Evolutionary conservation across 2,329 filamentous ascomycete species (phyloP).

Genomic region (Hypoxylon sp.): DNA sequence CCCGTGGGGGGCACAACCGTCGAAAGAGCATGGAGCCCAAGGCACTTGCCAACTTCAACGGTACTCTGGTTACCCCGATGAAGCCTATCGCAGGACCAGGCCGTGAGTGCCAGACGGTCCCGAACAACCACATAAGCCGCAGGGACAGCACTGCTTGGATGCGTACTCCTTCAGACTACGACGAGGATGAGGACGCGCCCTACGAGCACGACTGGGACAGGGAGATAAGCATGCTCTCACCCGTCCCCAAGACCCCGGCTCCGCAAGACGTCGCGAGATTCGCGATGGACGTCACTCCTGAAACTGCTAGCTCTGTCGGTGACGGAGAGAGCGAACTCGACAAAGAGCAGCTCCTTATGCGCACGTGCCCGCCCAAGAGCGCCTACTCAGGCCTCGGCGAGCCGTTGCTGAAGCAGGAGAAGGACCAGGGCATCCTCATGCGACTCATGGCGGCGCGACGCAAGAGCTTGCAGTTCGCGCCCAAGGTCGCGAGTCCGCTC

Average conservation of each 20-base stretch:
- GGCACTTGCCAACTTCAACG: constrained; percentile 76
- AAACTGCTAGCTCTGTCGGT: constrained; percentile 56
- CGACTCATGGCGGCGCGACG: constrained; percentile 77
- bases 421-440: constrained; percentile 69
- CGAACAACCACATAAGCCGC: constrained; percentile 63
- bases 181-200: constrained; percentile 50
- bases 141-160: constrained; percentile 69
- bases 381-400: constrained; percentile 56
- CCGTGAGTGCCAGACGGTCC: constrained; percentile 57
- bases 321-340: constrained; percentile 52
- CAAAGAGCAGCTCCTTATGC: constrained; percentile 58
- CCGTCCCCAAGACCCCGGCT: constrained; percentile 69
- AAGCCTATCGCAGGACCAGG: constrained; percentile 49
- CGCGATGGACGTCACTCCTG: constrained; percentile 62
- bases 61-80: constrained; percentile 65
- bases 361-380: constrained; percentile 67
- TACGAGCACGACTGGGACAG: constrained; percentile 54
- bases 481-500: constrained; percentile 79
- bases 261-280: constrained; percentile 67
- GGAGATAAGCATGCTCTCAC: constrained; percentile 62
- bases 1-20: constrained; percentile 77
- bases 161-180: constrained; percentile 63
- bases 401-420: constrained; percentile 61
- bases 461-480: constrained; percentile 83
- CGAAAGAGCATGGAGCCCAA: constrained; percentile 86